Evolutionary conservation across 345 rosid genomes (phyloP).

Genomic region (Moricandia arvensis): DNA sequence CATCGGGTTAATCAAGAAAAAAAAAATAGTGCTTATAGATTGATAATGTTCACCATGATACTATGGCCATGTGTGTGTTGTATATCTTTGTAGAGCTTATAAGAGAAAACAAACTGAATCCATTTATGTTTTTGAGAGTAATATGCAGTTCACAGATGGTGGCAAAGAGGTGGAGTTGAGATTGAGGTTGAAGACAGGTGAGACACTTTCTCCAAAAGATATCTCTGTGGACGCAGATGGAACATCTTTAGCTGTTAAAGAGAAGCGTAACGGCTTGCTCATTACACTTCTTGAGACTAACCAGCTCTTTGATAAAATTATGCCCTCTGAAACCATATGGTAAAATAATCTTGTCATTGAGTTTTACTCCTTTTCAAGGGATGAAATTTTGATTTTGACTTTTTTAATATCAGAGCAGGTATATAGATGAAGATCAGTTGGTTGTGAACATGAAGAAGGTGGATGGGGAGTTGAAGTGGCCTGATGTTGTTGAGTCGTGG

Average conservation of each 20-base stretch:
- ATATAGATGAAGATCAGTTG: conserved; percentile 72
- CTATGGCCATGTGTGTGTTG: no score
- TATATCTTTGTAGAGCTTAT: no score
- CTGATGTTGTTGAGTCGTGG: conserved; percentile 87
- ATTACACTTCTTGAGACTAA: conserved; percentile 63
- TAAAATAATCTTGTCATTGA: background rate
- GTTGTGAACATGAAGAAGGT: conserved; percentile 86
- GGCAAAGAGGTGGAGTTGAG: conserved; percentile 78
- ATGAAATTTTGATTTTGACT: background rate
- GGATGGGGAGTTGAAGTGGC: conserved; percentile 82
- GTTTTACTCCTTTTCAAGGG: background rate
- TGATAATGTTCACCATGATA: background rate
- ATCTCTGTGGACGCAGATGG: conserved; percentile 78
- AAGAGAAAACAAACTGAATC: no score
- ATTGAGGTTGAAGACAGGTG: conserved; percentile 48
- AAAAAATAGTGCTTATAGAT: no score
- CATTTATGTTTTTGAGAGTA: background rate
- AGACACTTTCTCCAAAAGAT: conserved; percentile 51
- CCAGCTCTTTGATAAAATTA: conserved; percentile 63
- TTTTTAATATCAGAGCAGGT: conserved; percentile 49
- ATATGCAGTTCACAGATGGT: conserved; percentile 71
- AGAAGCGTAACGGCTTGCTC: conserved; percentile 47
- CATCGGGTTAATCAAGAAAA: no score
- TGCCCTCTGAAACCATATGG: conserved; percentile 87
- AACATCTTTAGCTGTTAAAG: conserved; percentile 51